Base-by-base conservation (phyloP, 192 early-diverging fungal species). In the Rhizophagus clarus region DNA sequence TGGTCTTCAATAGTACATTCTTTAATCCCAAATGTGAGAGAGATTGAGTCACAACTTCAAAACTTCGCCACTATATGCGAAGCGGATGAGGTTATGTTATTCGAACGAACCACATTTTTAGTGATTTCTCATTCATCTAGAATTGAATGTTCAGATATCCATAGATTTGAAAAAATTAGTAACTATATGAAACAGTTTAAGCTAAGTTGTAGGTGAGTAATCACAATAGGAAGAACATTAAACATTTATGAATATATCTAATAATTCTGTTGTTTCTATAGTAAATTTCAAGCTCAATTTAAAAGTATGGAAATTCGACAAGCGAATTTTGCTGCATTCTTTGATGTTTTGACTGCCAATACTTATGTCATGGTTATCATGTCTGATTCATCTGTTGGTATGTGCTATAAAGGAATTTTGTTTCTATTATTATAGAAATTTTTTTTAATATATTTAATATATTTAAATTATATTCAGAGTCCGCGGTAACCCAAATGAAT, bases 1-100 rank as follows among this genome's bases (percentile, higher is more conserved):
- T 99, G 98, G 98, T 98, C 97, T 49, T 90, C 94, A 60, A 99
- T 99, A 63, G 96, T 99, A 4, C 94, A 97, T 82, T 93, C 92
- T 24, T 88, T 99, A 77, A 96, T 99, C 28, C 98, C 98, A 29
- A 98, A 98, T 79, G 95, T 98, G 51, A 87, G 88, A 37, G 80
- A 85, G 4, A 88, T 99, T 31, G 94, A 98, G 86, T 82, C 83
- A 9, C 91, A 96, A 72, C 85, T 99, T 72, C 83, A 90, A 67
- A 90, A 88, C 56, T 98, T 99, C 80, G 90, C 93, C 78, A 77
- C 80, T 32, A 88, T 96, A 80, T 95, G 95, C 76, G 98, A 98
- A 68, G 97, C 97, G 1, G 90, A 95, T 61, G 97, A 99, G 83
- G 94, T 99, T 32, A 94, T 97, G 3, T 84, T 99, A 31, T 99